phyloP scores from a whole-genome alignment of 768 basidiomycete genomes.

The Leccinum subgranulosum region DNA sequence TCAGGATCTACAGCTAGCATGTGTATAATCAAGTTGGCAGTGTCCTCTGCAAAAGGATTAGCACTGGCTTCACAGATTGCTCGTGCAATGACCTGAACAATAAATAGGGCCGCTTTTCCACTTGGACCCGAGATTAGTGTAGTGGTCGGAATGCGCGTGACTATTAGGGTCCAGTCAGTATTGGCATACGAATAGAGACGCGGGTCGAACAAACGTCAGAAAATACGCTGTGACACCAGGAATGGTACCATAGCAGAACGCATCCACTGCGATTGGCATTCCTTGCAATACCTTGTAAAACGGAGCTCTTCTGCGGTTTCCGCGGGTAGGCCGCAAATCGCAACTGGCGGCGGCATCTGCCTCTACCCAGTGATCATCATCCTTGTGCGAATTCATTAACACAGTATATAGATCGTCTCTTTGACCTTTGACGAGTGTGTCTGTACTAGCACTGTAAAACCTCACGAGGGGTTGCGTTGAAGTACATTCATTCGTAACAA shows the following conservation, averaged over 20 bases:
- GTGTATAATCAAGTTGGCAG: conserved; percentile 87
- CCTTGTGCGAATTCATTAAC: conserved; percentile 87
- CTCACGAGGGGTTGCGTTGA: not conserved
- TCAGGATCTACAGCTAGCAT: conserved; percentile 86
- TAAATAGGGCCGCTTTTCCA: conserved; percentile 96
- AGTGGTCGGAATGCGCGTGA: conserved; percentile 97
- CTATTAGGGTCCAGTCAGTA: conserved; percentile 38
- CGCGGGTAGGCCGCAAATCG: conserved; percentile 44
- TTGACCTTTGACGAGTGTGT: not conserved
- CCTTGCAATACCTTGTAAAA: conserved; percentile 96
- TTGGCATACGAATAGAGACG: not conserved
- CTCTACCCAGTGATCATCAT: conserved; percentile 83
- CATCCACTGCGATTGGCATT: conserved; percentile 98
- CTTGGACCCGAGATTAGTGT: conserved; percentile 82
- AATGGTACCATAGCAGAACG: conserved; percentile 91
- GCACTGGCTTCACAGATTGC: not conserved
- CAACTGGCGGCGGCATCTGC: conserved; percentile 54
- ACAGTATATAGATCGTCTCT: conserved; percentile 59
- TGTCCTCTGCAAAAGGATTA: conserved; percentile 48
- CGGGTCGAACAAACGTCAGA: conserved; percentile 56
- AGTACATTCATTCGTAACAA: not conserved
- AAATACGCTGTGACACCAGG: conserved; percentile 90
- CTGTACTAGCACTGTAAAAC: not conserved
- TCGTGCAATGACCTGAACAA: conserved; percentile 58
- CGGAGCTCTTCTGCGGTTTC: conserved; percentile 71